Percentiles rank a stretch among this genome's conserved stretches.
Evolutionary conservation across 345 rosid genomes (phyloP).

Genomic region (Euphorbia tirucalli): DNA sequence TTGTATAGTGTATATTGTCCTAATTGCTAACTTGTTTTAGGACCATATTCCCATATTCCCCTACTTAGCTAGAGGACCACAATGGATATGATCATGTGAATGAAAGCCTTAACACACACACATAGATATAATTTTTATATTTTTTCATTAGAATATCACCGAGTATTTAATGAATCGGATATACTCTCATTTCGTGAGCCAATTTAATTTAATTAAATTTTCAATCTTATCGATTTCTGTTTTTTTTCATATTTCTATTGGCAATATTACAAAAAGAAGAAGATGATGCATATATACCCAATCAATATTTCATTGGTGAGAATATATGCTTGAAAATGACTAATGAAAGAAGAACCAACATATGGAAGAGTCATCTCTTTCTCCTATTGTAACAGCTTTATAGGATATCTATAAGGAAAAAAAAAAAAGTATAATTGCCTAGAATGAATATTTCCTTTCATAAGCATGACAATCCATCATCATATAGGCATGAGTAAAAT

Average conservation of each 20-base stretch:
- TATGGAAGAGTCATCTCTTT: neutral
- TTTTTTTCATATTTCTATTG: neutral
- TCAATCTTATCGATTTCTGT: no score
- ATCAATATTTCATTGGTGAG: neutral
- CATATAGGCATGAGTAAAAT: no score
- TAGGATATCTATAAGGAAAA: neutral
- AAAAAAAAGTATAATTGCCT: neutral
- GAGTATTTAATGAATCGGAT: no score
- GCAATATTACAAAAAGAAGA: slow-evolving; percentile 11
- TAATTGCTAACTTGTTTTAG: slow-evolving; percentile 11
- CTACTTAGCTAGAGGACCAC: slow-evolving; percentile 20
- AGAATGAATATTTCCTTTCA: neutral
- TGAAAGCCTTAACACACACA: slow-evolving; percentile 17
- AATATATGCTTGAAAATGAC: neutral
- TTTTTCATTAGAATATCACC: no score
- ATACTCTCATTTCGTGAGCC: no score
- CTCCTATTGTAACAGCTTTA: neutral
- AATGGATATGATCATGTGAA: slow-evolving; percentile 10
- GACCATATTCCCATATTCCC: slow-evolving; percentile 14
- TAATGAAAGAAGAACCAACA: no score
- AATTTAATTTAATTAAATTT: no score
- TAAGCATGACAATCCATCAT: no score
- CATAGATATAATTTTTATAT: no score
- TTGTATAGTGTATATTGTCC: slow-evolving; percentile 16
- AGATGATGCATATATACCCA: neutral